A percentile compares a stretch with the other conserved stretches of the same genome.
phyloP scores from a whole-genome alignment of 2,329 filamentous ascomycete species.

The Dissoconium aciculare region DNA sequence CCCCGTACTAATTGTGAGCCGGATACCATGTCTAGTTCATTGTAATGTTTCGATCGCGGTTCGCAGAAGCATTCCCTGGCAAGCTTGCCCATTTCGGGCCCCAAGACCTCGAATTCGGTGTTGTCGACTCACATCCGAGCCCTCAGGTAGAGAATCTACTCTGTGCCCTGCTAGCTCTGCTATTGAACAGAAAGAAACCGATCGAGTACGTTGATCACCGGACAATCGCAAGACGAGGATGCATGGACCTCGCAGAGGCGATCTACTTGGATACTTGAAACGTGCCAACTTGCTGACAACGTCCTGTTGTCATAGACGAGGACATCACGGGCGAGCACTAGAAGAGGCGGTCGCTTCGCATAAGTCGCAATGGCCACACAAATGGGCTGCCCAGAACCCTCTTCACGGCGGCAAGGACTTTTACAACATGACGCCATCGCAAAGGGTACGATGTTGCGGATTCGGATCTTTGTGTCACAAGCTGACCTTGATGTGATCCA shows the following conservation, averaged over 20 bases:
- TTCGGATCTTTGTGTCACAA: constrained; percentile 1
- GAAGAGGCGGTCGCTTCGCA: constrained; percentile 83
- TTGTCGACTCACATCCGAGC: constrained; percentile 62
- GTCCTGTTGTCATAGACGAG: constrained; percentile 50
- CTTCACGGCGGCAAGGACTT: constrained; percentile 69
- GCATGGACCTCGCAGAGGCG: background rate
- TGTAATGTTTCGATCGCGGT: constrained; percentile 93
- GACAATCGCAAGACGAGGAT: background rate
- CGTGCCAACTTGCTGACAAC: constrained; percentile 18
- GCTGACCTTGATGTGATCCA: constrained; percentile 31
- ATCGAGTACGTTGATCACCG: constrained; percentile 63
- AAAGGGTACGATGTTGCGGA: constrained; percentile 48
- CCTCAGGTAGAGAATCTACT: constrained; percentile 76
- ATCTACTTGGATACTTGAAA: constrained; percentile 1
- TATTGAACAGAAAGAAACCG: constrained; percentile 95
- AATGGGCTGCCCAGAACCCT: constrained; percentile 74
- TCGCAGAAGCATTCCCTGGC: constrained; percentile 76
- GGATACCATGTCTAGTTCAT: constrained; percentile 59
- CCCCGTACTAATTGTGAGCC: constrained; percentile 32
- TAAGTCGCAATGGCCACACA: constrained; percentile 71
- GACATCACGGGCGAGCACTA: constrained; percentile 81
- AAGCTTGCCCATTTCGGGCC: constrained; percentile 81
- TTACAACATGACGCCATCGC: constrained; percentile 61
- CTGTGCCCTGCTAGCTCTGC: constrained; percentile 72
- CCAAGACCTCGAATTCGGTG: constrained; percentile 82